Evolutionary conservation across 2,329 filamentous ascomycete species (phyloP), one percentile per base, ranked within the genome.

Genomic region (Ceratocystis cacaofunesta): DNA sequence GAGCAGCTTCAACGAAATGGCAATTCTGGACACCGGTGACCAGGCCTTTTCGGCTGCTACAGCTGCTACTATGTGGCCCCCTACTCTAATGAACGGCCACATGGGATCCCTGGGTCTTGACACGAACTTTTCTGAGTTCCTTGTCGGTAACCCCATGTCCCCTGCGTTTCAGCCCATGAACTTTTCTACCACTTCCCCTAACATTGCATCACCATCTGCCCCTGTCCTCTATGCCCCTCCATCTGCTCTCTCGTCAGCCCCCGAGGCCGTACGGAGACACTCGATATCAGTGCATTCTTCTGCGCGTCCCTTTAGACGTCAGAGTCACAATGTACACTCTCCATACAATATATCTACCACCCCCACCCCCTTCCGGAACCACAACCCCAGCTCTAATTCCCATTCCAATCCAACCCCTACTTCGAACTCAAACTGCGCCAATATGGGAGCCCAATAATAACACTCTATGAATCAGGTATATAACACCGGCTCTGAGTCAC

Each of bases 1-100:
- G 66, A 91, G 96, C 74, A 90, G 89, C 67, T 84, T 84, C 46
- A 87, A 86, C 74, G 85, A 86, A 69, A 79, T 82, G 50, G 78
- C 81, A 46, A 76, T 80, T 66, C 78, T 76, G 68, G 77, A 75
- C 64, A 78, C 80, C 41, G 62, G 62, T 28, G 65, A 67, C 43
- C 57, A 63, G 48, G 62, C 62, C 7, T 67, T 67, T 36, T 67
- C 65, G 30, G 62, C 65, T n/a, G 65, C 63, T 41, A 62, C 65
- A 30, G 65, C 65, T 62, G 78, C 79, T 69, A 81, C 83, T 62
- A 84, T 88, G 78, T 90, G 88, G 85, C 84, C 87, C 71, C 80
- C 83, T 62, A 80, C 84, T 48, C 78, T 90, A 71, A 86, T 89
- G 75, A 81, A 83, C 43, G 43, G 55, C 41, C 62, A 62, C 57